Conservation (phyloP, 2,329 filamentous ascomycete genomes). For the Grosmannia serpens region DNA sequence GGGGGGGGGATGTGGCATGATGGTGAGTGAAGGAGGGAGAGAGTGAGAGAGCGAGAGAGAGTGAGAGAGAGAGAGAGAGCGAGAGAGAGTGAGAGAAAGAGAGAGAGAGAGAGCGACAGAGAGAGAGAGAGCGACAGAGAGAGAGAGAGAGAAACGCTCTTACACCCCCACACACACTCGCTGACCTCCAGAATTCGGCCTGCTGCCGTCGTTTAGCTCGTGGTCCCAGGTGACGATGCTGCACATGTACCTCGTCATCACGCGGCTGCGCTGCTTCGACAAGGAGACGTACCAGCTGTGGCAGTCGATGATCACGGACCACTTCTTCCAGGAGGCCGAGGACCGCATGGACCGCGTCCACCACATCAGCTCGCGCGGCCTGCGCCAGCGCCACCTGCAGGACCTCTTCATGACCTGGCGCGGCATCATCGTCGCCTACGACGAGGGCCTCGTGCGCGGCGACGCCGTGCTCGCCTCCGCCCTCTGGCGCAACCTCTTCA, state of each 20-base stretch:
- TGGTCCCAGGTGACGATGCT: slow-evolving; percentile 96
- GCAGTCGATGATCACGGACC: slow-evolving; percentile 85
- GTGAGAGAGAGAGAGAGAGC: too few relatives aligned
- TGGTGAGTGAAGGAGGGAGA: slow-evolving; percentile 36
- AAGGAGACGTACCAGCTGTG: slow-evolving; percentile 58
- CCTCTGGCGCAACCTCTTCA: slow-evolving; percentile 89
- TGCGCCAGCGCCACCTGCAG: slow-evolving; percentile 60
- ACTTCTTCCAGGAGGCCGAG: slow-evolving; percentile 88
- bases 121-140: too few relatives aligned
- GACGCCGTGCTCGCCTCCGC: slow-evolving; percentile 71
- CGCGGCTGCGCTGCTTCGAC: slow-evolving; percentile 70
- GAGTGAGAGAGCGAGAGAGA: too few relatives aligned
- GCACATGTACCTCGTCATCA: slow-evolving; percentile 85
- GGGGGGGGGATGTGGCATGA: slow-evolving; percentile 72
- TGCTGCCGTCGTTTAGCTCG: slow-evolving; percentile 81
- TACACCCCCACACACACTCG: too few relatives aligned
- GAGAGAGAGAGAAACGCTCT: not conserved
- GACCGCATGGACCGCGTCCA: slow-evolving; percentile 74
- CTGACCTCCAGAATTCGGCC: slow-evolving; percentile 56
- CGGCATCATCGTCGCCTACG: slow-evolving; percentile 71
- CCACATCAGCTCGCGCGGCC: slow-evolving; percentile 47
- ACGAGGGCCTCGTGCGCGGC: slow-evolving; percentile 66
- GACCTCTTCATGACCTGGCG: slow-evolving; percentile 92
- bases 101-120: not conserved
- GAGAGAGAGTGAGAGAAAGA: too few relatives aligned